These are phyloP conservation scores for Cordyceps militaris DNA, from an alignment of 2,329 filamentous ascomycete species.

Conservation along the genomic window DNA sequence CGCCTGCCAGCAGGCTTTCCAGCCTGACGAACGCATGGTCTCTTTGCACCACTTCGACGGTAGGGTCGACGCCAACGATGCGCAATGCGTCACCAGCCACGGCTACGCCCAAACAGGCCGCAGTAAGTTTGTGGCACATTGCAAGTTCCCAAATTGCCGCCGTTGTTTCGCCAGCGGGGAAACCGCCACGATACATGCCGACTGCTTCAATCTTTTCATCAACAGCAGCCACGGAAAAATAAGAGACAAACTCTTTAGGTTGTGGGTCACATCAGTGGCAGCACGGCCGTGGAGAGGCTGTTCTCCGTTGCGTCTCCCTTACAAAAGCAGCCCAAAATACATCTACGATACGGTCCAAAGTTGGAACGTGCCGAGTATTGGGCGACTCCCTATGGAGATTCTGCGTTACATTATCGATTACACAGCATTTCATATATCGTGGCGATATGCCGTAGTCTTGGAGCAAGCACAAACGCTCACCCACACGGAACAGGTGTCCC, in stretches of 20 bases:
- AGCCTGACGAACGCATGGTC: neutral
- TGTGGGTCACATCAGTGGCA: neutral
- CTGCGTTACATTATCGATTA: neutral
- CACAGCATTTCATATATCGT: neutral
- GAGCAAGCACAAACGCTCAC: neutral
- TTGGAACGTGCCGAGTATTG: neutral
- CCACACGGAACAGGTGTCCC: neutral
- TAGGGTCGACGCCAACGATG: neutral
- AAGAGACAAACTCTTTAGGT: neutral
- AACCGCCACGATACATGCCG: neutral
- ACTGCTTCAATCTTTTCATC: neutral
- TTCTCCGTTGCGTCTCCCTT: neutral
- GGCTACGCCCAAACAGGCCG: neutral
- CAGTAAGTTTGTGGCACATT: neutral
- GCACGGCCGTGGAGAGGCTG: neutral
- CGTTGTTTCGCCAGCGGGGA: neutral
- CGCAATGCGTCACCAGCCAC: neutral
- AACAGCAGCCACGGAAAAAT: neutral
- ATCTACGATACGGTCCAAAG: neutral
- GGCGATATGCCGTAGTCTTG: neutral
- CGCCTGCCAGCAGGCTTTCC: neutral
- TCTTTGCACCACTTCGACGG: neutral
- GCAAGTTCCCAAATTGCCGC: neutral
- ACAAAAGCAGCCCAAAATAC: neutral
- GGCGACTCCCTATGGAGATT: neutral